Percentiles rank a stretch among this genome's conserved stretches.
Conservation (phyloP, 805 yeast species). For the Cyberlindnera nakhonratchasimensis region DNA sequence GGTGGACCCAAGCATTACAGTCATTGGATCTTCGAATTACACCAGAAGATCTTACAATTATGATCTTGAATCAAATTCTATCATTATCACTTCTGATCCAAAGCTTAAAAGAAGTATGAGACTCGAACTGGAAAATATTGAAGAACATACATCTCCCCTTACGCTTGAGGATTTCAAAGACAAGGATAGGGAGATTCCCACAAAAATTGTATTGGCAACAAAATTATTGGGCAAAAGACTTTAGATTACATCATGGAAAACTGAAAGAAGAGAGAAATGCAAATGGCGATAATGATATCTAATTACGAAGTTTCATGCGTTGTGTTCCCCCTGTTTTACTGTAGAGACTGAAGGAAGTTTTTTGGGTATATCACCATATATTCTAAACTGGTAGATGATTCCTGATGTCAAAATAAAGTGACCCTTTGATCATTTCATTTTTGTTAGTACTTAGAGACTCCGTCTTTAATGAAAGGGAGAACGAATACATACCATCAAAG, state of each 20-base stretch:
- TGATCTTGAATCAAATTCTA: constrained; percentile 86
- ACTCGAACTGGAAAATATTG: constrained; percentile 59
- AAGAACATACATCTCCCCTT: constrained; percentile 49
- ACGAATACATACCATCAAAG: constrained; percentile 1
- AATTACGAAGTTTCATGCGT: too few species aligned
- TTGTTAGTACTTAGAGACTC: background rate
- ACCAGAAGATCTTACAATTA: constrained; percentile 84
- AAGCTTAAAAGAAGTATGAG: constrained; percentile 54
- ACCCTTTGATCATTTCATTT: background rate
- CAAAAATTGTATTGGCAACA: constrained; percentile 66
- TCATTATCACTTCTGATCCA: constrained; percentile 67
- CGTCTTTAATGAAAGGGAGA: too few species aligned
- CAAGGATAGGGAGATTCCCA: constrained; percentile 58
- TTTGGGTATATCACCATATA: background rate
- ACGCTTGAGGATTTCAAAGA: constrained; percentile 57
- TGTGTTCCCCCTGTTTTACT: background rate
- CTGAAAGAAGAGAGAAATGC: too few species aligned
- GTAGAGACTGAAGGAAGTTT: background rate
- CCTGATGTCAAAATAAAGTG: background rate
- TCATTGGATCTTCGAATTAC: constrained; percentile 91
- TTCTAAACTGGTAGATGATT: constrained; percentile 1
- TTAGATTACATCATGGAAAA: constrained; percentile 18
- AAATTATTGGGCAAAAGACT: constrained; percentile 56
- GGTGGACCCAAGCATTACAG: constrained; percentile 62
- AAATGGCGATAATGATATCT: too few species aligned